Conservation (phyloP, 2,329 filamentous ascomycete species). For the Pseudogymnoascus sp. region DNA sequence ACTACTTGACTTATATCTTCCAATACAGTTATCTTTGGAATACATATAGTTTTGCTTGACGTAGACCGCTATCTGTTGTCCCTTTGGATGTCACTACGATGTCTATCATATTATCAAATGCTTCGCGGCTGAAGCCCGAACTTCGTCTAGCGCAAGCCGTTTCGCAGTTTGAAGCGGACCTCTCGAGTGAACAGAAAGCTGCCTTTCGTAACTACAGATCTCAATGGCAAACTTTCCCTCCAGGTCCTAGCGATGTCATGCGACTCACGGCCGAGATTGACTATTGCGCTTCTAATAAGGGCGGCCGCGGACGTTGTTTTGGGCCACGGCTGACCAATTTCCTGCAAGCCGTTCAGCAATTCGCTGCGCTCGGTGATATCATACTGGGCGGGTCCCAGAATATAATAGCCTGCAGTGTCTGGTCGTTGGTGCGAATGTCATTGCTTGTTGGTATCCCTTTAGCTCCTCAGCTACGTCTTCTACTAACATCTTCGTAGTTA, state of each 20-base stretch:
- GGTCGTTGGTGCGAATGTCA: slow-evolving; percentile 35
- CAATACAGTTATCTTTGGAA: not conserved
- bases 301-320: slow-evolving; percentile 25
- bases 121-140: slow-evolving; percentile 26
- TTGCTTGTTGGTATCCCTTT: slow-evolving; percentile 29
- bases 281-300: slow-evolving; percentile 14
- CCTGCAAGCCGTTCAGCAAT: slow-evolving; percentile 34
- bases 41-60: not conserved
- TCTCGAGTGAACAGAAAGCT: slow-evolving; percentile 30
- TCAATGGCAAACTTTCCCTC: slow-evolving; percentile 20
- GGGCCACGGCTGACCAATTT: slow-evolving; percentile 35
- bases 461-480: slow-evolving; percentile 11
- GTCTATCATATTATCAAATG: slow-evolving; percentile 9
- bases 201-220: slow-evolving; percentile 21
- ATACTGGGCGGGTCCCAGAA: slow-evolving; percentile 37
- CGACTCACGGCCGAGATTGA: slow-evolving; percentile 33
- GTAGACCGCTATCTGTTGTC: not conserved
- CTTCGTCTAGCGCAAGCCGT: slow-evolving; percentile 34
- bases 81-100: not conserved
- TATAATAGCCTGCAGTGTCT: slow-evolving; percentile 36
- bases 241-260: slow-evolving; percentile 31
- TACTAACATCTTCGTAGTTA: slow-evolving; percentile 22
- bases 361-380: slow-evolving; percentile 34
- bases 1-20: not conserved
- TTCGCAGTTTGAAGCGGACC: slow-evolving; percentile 31